Conservation (phyloP, 1,139 yeast genomes). For the Candida sp. region DNA sequence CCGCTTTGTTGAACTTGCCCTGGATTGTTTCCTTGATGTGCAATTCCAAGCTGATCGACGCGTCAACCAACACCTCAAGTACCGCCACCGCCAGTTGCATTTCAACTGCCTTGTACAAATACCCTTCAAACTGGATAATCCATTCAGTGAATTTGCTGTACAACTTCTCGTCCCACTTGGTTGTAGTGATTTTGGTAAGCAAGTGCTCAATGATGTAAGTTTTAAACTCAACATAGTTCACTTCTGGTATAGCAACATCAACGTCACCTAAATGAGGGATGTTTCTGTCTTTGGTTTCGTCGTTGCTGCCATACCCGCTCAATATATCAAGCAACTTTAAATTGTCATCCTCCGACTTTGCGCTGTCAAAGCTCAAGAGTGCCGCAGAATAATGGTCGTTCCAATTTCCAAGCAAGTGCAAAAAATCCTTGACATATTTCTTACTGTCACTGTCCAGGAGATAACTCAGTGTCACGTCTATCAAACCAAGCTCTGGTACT, state of each 20-base stretch:
- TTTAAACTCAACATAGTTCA: conserved; percentile 52
- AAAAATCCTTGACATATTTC: conserved; percentile 27
- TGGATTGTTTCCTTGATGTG: conserved; percentile 28
- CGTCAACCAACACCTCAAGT: conserved; percentile 63
- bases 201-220: conserved; percentile 43
- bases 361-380: conserved; percentile 18
- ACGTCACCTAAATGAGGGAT: conserved; percentile 7
- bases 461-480: conserved; percentile 25
- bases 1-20: conserved; percentile 12
- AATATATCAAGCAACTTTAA: conserved; percentile 41
- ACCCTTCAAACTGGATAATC: conserved; percentile 36
- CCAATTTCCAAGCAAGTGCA: conserved; percentile 29
- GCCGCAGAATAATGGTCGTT: conserved; percentile 18
- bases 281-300: conserved; percentile 8
- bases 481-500: conserved; percentile 14
- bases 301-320: conserved; percentile 34
- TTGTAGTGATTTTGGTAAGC: conserved; percentile 26
- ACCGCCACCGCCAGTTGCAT: conserved; percentile 29
- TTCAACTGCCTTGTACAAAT: conserved; percentile 10
- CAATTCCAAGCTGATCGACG: conserved; percentile 35
- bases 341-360: conserved; percentile 32
- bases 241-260: conserved; percentile 22
- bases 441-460: conserved; percentile 16
- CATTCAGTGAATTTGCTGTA: conserved; percentile 31
- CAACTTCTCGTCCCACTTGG: conserved; percentile 31